Evolutionary conservation across 495 filamentous ascomycete species (phyloP).

Genomic region (Monascus purpureus): DNA sequence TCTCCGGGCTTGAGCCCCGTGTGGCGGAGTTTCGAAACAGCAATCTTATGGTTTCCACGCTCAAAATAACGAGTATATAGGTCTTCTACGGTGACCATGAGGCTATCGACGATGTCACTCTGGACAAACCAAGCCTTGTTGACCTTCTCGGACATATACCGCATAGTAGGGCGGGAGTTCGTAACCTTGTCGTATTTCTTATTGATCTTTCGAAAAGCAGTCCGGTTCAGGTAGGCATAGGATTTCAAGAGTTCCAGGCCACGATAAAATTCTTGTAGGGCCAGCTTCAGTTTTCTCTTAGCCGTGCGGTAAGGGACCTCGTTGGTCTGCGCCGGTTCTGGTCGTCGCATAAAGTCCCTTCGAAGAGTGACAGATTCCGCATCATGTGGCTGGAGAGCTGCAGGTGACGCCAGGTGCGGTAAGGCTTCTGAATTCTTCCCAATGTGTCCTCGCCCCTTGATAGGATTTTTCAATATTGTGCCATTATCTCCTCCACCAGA

Average conservation of each 20-base stretch:
- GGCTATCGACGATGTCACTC: conserved; percentile 62
- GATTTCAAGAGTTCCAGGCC: conserved; percentile 83
- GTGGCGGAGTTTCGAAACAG: conserved; percentile 67
- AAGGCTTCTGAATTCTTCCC: conserved; percentile 46
- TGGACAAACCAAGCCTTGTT: conserved; percentile 83
- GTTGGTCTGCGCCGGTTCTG: conserved; percentile 26
- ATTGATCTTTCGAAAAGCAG: conserved; percentile 92
- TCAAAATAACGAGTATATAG: conserved; percentile 90
- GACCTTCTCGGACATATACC: conserved; percentile 87
- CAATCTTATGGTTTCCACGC: conserved; percentile 78
- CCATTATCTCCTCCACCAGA: conserved; percentile 3
- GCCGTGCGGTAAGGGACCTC: conserved; percentile 70
- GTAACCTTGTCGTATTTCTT: conserved; percentile 95
- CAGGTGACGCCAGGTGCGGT: conserved; percentile 35
- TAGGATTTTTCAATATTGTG: conserved; percentile 12
- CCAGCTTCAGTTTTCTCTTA: conserved; percentile 80
- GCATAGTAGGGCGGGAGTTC: conserved; percentile 56
- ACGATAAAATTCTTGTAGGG: conserved; percentile 84
- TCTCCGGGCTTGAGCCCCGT: conserved; percentile 49
- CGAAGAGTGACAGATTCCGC: conserved; percentile 14
- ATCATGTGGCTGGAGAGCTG: conserved; percentile 15
- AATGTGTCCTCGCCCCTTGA: conserved; percentile 24
- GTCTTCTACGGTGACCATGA: conserved; percentile 70
- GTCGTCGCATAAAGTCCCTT: conserved; percentile 55
- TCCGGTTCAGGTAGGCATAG: conserved; percentile 76